Evolutionary conservation across 257 asterid genomes (phyloP).

Genomic region (Nicotiana attenuata): DNA sequence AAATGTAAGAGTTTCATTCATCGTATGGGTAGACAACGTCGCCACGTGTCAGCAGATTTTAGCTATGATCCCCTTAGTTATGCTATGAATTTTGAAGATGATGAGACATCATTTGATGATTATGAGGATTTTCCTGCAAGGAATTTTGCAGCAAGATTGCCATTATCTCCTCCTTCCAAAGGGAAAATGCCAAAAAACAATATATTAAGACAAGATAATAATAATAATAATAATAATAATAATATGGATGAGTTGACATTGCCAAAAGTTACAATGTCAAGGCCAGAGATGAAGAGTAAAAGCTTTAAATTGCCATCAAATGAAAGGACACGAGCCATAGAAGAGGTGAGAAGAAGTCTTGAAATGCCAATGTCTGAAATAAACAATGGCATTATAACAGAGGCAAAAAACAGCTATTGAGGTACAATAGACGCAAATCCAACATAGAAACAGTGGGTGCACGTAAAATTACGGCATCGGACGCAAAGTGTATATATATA

Average conservation of each 20-base stretch:
- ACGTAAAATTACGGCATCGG: not conserved
- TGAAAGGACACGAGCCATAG: slow-evolving; percentile 3
- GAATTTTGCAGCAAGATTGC: slow-evolving; percentile 37
- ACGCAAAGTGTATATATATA: not conserved
- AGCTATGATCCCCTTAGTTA: slow-evolving; percentile 39
- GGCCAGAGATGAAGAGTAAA: not conserved
- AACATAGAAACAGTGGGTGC: not conserved
- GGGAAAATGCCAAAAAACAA: not conserved
- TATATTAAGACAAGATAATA: not conserved
- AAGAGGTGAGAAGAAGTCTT: slow-evolving; percentile 17
- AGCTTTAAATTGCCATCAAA: not conserved
- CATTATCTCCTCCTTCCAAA: slow-evolving; percentile 28
- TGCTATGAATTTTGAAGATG: slow-evolving; percentile 32
- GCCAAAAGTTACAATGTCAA: not conserved
- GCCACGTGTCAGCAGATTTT: slow-evolving; percentile 28
- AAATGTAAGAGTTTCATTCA: slow-evolving; percentile 15
- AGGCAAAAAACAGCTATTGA: not conserved
- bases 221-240: too few relatives aligned
- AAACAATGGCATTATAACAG: not conserved
- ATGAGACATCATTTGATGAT: not conserved
- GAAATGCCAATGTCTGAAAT: slow-evolving; percentile 9
- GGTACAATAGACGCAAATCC: not conserved
- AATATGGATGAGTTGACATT: not conserved
- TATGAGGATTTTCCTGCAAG: slow-evolving; percentile 6
- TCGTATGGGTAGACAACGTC: slow-evolving; percentile 22